phyloP scores from a whole-genome alignment of 2,329 filamentous ascomycete genomes.

The Colletotrichum eremochloae region DNA sequence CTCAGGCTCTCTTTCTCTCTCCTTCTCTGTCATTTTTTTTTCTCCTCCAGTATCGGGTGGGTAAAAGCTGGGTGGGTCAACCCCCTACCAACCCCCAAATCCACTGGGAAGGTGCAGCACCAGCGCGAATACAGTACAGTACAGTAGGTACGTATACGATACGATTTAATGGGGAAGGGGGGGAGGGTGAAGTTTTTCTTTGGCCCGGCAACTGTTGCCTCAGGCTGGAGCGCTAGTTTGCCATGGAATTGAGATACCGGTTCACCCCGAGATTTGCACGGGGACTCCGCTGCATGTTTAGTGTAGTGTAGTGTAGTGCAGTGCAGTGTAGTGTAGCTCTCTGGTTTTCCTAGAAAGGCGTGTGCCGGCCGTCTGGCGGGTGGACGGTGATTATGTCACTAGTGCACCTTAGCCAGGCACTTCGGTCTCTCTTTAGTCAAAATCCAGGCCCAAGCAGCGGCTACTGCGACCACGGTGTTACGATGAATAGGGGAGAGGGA shows the following conservation, averaged over 20 bases:
- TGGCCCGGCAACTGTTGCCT: slow-evolving; percentile 40
- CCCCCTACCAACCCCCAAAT: slow-evolving; percentile 41
- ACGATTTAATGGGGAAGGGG: neutral
- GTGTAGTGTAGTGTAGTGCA: no score
- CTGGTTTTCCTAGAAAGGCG: neutral
- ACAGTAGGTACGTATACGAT: no score
- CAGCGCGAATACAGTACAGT: neutral
- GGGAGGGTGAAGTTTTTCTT: slow-evolving; percentile 19
- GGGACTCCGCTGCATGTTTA: slow-evolving; percentile 35
- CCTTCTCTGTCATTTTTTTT: neutral
- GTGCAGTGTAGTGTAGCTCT: no score
- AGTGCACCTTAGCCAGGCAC: slow-evolving; percentile 11
- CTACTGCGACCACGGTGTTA: neutral
- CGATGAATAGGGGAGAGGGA: neutral
- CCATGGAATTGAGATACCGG: slow-evolving; percentile 43
- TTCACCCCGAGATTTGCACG: slow-evolving; percentile 44
- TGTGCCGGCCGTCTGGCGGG: slow-evolving; percentile 1
- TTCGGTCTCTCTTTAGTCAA: neutral
- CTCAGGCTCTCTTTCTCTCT: neutral
- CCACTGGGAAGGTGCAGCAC: slow-evolving; percentile 33
- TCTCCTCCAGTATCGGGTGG: neutral
- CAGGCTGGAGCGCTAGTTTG: slow-evolving; percentile 41
- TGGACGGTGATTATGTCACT: neutral
- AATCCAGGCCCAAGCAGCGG: neutral
- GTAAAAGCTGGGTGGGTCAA: slow-evolving; percentile 23